A percentile compares a stretch with the other conserved stretches of the same genome.
Evolutionary conservation across 2,329 filamentous ascomycete genomes (phyloP).

Genomic region (Ceratocystiopsis minuta): DNA sequence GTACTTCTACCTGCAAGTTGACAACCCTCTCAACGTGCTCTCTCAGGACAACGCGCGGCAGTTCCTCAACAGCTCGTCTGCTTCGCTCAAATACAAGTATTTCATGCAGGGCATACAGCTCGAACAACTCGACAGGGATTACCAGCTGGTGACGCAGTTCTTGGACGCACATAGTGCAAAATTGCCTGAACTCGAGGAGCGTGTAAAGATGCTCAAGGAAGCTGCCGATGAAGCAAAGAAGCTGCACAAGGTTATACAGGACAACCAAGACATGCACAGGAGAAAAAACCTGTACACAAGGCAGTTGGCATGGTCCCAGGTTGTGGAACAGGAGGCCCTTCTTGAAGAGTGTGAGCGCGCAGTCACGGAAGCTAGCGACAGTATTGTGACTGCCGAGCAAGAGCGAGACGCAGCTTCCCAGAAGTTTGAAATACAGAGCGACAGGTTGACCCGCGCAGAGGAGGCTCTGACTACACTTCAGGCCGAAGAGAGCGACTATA

Average conservation of each 20-base stretch:
- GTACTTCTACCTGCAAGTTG: conserved; percentile 82
- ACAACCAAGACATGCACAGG: conserved; percentile 45
- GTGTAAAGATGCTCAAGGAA: conserved; percentile 41
- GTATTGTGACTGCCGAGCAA: conserved; percentile 24
- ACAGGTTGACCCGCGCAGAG: conserved; percentile 22
- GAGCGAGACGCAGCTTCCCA: conserved; percentile 27
- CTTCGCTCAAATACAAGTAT: conserved; percentile 83
- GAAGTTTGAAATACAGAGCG: conserved; percentile 27
- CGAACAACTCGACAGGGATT: conserved; percentile 81
- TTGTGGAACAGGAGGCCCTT: conserved; percentile 52
- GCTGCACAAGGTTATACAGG: conserved; percentile 46
- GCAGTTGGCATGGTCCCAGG: conserved; percentile 76
- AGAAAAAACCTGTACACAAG: conserved; percentile 39
- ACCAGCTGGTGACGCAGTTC: conserved; percentile 63
- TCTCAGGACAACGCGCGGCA: conserved; percentile 90
- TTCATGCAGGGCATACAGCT: conserved; percentile 90
- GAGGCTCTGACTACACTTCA: conserved; percentile 23
- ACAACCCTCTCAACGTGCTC: conserved; percentile 89
- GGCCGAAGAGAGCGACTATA: conserved; percentile 27
- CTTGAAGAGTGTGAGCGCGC: conserved; percentile 21
- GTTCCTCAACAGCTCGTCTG: conserved; percentile 72
- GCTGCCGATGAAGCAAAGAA: conserved; percentile 42
- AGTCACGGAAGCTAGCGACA: conserved; percentile 20
- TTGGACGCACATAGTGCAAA: conserved; percentile 55
- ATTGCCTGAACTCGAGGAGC: conserved; percentile 40